Percentiles rank a stretch among this genome's conserved stretches.
Evolutionary conservation across 2,329 filamentous ascomycete genomes (phyloP).

Genomic region (Mycosphaerella arachidis): DNA sequence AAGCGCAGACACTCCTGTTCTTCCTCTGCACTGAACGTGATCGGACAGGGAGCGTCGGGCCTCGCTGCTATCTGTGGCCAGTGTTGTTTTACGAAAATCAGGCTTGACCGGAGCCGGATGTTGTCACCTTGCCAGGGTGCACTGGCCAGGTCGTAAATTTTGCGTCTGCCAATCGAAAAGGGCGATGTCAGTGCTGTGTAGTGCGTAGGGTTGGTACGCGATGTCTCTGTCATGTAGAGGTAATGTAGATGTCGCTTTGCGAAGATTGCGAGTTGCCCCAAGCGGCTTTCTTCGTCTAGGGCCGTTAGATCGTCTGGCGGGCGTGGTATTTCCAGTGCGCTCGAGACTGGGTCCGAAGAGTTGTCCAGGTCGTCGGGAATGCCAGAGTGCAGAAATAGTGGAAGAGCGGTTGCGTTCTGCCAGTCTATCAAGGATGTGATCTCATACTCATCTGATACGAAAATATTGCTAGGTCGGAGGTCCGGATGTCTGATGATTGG

Average conservation of each 20-base stretch:
- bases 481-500: conserved; percentile 21
- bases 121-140: conserved; percentile 27
- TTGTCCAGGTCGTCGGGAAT: conserved; percentile 38
- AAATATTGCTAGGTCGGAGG: conserved; percentile 34
- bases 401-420: conserved; percentile 38
- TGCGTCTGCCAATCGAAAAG: conserved; percentile 19
- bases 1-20: conserved; percentile 26
- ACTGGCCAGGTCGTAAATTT: conserved; percentile 15
- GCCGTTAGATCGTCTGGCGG: too few species aligned
- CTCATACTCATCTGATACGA: conserved; percentile 27
- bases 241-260: too few species aligned
- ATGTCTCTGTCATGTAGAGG: conserved; percentile 13
- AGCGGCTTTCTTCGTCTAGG: too few species aligned
- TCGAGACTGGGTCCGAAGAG: too few species aligned
- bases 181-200: conserved; percentile 19
- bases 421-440: conserved; percentile 38
- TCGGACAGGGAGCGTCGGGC: conserved; percentile 12
- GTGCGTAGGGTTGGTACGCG: conserved; percentile 12
- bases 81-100: conserved; percentile 18
- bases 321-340: too few species aligned
- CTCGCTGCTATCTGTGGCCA: conserved; percentile 9
- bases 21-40: conserved; percentile 15
- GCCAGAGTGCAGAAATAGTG: conserved; percentile 36
- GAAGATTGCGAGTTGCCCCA: too few species aligned
- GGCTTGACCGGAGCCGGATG: conserved; percentile 20